A percentile compares a stretch with the other conserved stretches of the same genome.
phyloP scores from a whole-genome alignment of 495 filamentous ascomycete species.

The Hypoxylon cercidicola region DNA sequence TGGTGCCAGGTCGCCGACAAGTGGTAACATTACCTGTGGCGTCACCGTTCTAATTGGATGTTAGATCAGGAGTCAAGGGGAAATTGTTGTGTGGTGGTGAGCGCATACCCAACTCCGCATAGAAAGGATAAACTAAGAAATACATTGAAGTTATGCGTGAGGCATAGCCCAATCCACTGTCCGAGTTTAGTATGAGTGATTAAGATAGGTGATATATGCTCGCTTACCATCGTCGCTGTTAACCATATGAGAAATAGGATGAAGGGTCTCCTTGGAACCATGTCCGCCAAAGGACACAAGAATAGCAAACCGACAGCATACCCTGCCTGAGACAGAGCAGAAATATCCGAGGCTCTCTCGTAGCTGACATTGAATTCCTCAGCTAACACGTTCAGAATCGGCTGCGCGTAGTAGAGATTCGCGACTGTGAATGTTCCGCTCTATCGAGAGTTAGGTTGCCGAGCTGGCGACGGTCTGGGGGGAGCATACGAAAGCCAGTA shows the following conservation, averaged over 20 bases:
- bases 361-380: constrained; percentile 69
- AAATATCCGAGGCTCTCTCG: constrained; percentile 65
- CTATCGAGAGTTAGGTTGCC: constrained; percentile 33
- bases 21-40: constrained; percentile 80
- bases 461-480: background rate
- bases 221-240: constrained; percentile 71
- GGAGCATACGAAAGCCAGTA: constrained; percentile 45
- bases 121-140: constrained; percentile 76
- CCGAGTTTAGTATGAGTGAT: constrained; percentile 10
- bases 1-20: constrained; percentile 79
- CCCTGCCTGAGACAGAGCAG: constrained; percentile 81
- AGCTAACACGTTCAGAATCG: constrained; percentile 74
- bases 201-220: background rate
- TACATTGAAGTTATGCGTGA: constrained; percentile 68
- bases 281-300: constrained; percentile 78
- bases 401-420: constrained; percentile 81
- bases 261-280: constrained; percentile 73
- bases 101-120: constrained; percentile 58
- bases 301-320: constrained; percentile 80
- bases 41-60: constrained; percentile 69
- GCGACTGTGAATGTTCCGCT: constrained; percentile 65
- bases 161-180: constrained; percentile 72
- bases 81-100: background rate
- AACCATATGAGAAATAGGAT: constrained; percentile 71
- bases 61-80: constrained; percentile 14